A percentile compares a stretch with the other conserved stretches of the same genome.
Conservation (phyloP, 2,329 filamentous ascomycete species). For the Tetracladium maxilliforme region DNA sequence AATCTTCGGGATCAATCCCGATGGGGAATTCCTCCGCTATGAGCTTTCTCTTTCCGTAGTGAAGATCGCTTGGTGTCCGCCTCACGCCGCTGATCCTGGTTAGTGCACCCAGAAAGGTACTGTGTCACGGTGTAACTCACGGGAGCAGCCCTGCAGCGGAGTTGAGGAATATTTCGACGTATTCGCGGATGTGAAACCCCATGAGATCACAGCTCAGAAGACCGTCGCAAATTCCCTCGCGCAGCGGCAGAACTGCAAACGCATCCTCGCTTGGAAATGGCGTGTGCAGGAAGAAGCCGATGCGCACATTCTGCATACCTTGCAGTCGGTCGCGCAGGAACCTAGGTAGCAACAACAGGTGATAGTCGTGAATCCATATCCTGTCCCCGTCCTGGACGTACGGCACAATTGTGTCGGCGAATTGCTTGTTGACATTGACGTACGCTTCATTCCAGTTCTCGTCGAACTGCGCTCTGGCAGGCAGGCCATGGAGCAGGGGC, state of each 20-base stretch:
- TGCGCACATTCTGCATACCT: conserved; percentile 75
- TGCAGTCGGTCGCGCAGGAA: conserved; percentile 85
- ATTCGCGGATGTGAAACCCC: conserved; percentile 91
- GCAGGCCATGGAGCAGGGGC: too few relatives aligned
- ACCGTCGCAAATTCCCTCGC: conserved; percentile 83
- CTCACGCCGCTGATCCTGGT: too few relatives aligned
- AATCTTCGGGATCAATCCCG: conserved; percentile 70
- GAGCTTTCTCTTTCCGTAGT: too few relatives aligned
- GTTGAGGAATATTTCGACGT: conserved; percentile 85
- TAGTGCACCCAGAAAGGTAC: conserved; percentile 83
- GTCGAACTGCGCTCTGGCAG: too few relatives aligned
- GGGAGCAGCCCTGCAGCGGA: conserved; percentile 79
- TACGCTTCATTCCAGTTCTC: too few relatives aligned
- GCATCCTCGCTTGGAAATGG: conserved; percentile 96
- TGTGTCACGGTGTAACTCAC: conserved; percentile 71
- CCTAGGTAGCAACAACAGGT: conserved; percentile 77
- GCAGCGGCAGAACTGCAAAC: conserved; percentile 70
- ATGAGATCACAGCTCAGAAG: conserved; percentile 85
- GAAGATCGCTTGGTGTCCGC: too few relatives aligned
- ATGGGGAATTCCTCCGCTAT: too few relatives aligned
- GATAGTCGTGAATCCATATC: conserved; percentile 87
- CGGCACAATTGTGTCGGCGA: conserved; percentile 77
- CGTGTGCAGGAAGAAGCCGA: conserved; percentile 86
- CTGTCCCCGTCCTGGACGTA: conserved; percentile 88
- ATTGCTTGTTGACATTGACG: conserved; percentile 91